Percentiles rank a stretch among this genome's conserved stretches.
Evolutionary conservation across 148 eudicot genomes (phyloP).

Genomic region (Simmondsia chinensis): DNA sequence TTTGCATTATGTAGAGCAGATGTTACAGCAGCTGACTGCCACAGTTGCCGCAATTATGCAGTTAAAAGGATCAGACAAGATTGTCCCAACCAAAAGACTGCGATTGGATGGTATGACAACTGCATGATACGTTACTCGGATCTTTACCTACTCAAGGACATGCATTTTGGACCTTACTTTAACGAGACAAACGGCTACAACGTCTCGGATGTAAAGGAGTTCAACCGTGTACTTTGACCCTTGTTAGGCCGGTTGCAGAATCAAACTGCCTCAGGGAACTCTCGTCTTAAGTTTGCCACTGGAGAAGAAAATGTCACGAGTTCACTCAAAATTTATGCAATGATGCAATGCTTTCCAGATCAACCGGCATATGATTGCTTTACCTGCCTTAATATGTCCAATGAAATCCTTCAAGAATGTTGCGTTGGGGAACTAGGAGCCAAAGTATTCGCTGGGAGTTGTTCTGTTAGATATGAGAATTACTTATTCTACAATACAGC

Average conservation of each 20-base stretch:
- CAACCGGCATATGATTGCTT: conserved; percentile 5
- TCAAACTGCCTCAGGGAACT: conserved; percentile 10
- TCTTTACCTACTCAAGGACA: neutral
- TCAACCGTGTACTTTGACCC: conserved; percentile 1
- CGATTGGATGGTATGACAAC: conserved; percentile 3
- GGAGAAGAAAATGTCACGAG: neutral
- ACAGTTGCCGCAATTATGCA: neutral
- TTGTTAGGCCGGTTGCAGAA: conserved; percentile 4
- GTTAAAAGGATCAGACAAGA: neutral
- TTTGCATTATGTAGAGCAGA: conserved; percentile 4
- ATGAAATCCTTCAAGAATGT: neutral
- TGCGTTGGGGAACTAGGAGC: neutral
- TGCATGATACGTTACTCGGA: conserved; percentile 5
- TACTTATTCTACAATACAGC: neutral
- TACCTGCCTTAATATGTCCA: conserved; percentile 1
- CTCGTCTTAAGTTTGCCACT: conserved; percentile 13
- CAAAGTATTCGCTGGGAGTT: conserved; percentile 9
- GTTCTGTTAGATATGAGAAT: conserved; percentile 15
- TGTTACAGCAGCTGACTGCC: neutral
- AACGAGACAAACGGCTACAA: too few species aligned
- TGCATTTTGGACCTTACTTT: conserved; percentile 7
- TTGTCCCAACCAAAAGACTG: conserved; percentile 8
- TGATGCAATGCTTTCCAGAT: conserved; percentile 20
- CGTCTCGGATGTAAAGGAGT: too few species aligned
- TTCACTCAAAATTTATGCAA: neutral